Conservation (phyloP, 148 eudicot genomes). For the Fagopyrum esculentum region DNA sequence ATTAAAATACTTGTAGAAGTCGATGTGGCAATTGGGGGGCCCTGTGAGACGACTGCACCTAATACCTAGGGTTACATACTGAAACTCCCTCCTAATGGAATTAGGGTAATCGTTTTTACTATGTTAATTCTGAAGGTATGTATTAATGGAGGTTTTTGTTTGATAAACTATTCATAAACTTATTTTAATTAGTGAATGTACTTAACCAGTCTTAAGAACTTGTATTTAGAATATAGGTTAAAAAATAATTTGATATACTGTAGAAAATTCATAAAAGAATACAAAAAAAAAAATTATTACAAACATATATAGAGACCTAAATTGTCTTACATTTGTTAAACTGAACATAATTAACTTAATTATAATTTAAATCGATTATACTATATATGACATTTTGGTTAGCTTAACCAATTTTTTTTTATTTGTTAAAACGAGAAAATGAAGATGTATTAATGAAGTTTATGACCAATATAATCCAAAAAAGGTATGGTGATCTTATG, state of each 20-base stretch:
- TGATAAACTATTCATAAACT: too few species aligned
- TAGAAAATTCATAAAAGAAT: too few species aligned
- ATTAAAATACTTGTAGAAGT: neutral
- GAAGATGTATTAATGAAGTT: neutral
- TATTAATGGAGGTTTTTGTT: neutral
- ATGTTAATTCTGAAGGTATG: neutral
- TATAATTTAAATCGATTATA: too few species aligned
- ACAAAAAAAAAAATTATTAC: too few species aligned
- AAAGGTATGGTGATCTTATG: neutral
- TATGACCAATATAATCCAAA: neutral
- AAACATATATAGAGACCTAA: too few species aligned
- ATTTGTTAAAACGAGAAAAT: neutral
- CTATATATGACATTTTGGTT: neutral
- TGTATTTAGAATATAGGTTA: too few species aligned
- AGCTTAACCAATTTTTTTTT: neutral
- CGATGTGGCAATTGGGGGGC: neutral
- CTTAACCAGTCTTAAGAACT: too few species aligned
- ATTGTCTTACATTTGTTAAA: too few species aligned
- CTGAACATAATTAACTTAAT: too few species aligned
- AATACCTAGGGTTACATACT: conserved; percentile 4
- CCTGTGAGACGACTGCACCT: neutral
- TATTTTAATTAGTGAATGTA: too few species aligned
- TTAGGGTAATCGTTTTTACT: conserved; percentile 3
- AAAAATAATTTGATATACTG: too few species aligned
- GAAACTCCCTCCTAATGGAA: neutral